Conservation (phyloP, 441 rosid species). For the Gossypium davidsonii region DNA sequence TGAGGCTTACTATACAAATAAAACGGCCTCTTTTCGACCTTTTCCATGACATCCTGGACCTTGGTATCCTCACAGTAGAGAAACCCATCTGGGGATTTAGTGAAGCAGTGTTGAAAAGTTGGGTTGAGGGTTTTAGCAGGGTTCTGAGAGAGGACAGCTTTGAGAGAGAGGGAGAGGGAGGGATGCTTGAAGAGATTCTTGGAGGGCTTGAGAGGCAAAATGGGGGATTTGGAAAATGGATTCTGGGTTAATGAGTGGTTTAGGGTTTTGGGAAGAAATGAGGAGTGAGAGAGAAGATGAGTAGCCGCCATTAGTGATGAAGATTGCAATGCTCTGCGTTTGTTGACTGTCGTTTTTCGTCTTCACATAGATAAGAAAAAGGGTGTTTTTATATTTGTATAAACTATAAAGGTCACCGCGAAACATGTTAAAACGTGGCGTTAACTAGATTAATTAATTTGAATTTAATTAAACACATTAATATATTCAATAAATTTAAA, state of each 20-base stretch:
- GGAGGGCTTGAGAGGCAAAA: constrained; percentile 30
- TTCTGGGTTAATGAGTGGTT: constrained; percentile 28
- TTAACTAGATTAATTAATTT: no score
- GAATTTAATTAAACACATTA: no score
- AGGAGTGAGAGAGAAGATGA: constrained; percentile 23
- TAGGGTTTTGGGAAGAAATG: constrained; percentile 37
- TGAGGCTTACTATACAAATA: constrained; percentile 86
- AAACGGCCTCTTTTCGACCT: constrained; percentile 76
- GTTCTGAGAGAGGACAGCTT: constrained; percentile 56
- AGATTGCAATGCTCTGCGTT: not conserved
- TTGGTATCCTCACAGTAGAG: constrained; percentile 78
- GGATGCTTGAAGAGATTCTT: constrained; percentile 18
- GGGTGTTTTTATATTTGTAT: no score
- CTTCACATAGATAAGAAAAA: no score
- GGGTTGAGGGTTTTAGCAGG: constrained; percentile 28
- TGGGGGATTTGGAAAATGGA: constrained; percentile 31
- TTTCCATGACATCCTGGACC: constrained; percentile 75
- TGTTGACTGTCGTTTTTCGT: not conserved
- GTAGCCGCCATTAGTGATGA: constrained; percentile 28
- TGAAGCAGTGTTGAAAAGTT: constrained; percentile 65
- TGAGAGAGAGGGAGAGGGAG: constrained; percentile 32
- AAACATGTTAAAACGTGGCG: no score
- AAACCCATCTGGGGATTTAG: constrained; percentile 74
- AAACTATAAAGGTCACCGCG: no score
- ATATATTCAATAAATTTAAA: no score